Evolutionary conservation across 2,329 filamentous ascomycete species (phyloP), one percentile per base, ranked within the genome.

Genomic region (Verticillium klebahnii): DNA sequence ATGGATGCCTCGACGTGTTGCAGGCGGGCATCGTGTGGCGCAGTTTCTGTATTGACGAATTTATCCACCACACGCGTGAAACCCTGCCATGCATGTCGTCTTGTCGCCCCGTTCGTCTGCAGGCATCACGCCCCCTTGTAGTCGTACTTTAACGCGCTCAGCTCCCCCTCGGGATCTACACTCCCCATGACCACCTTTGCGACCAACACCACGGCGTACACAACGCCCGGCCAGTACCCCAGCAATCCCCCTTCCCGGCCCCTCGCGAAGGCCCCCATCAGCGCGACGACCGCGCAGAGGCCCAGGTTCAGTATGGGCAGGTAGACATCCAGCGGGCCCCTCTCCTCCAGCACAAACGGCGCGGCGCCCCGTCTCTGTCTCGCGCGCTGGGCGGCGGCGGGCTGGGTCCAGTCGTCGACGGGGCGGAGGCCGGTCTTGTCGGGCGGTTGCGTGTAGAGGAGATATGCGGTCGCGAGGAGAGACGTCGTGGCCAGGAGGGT

Each of bases 101-200:
- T 9, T 23, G 19, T 23, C 19, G 19, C 45, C 14, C 23, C 45
- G 12, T 23, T 12, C 19, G 11, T 5, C n/a, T 19, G 8, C 23
- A 1, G 19, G 19, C 29, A 5, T 57, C 32, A 90, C 52, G 88
- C 89, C 3, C 89, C 88, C 70, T 89, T 91, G 70, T 86, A 89
- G 60, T 82, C 79, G 75, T 91, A 91, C 71, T 78, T 85, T 69
- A 91, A 76, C 60, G 75, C 77, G 57, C 82, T 77, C 67, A 93
- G 74, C 69, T 90, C 89, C 64, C 78, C 76, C 69, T 85, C 87
- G 5, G 90, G 84, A 74, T 93, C 88, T 9, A 93, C 83, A 57
- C 86, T 81, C 3, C 82, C 82, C 83, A 93, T 87, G 69, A 89
- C 80, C 59, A 84, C 75, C 74, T 92, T 87, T 34, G 85, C 85